These are phyloP conservation scores for Exophiala spinifera DNA, from an alignment of 2,329 filamentous ascomycete genomes.

Conservation along the genomic window DNA sequence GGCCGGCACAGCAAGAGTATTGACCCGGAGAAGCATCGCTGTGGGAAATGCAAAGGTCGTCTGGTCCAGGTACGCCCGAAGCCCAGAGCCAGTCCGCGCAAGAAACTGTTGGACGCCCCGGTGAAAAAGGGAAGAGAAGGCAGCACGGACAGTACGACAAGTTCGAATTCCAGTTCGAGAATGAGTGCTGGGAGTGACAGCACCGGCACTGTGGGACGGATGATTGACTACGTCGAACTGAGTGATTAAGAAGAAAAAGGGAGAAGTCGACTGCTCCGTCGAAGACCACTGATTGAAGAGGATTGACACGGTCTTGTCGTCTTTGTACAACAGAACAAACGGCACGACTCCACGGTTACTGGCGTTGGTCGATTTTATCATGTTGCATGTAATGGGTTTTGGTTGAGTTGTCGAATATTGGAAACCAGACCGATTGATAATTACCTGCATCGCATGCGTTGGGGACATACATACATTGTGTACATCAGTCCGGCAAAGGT, in stretches of 20 bases:
- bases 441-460: too few relatives aligned
- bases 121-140: constrained; percentile 6
- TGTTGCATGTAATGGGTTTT: too few relatives aligned
- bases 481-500: too few relatives aligned
- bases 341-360: too few relatives aligned
- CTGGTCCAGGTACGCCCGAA: constrained; percentile 77
- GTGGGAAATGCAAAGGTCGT: constrained; percentile 68
- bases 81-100: constrained; percentile 49
- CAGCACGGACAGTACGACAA: constrained; percentile 27
- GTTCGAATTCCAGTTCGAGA: constrained; percentile 41
- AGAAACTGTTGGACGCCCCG: neutral
- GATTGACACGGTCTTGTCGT: too few relatives aligned
- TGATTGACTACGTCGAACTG: constrained; percentile 24
- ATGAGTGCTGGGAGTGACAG: constrained; percentile 30
- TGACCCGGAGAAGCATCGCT: constrained; percentile 66
- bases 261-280: neutral
- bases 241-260: too few relatives aligned
- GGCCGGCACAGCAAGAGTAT: constrained; percentile 85
- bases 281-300: neutral
- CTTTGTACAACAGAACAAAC: too few relatives aligned
- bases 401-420: too few relatives aligned
- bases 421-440: too few relatives aligned
- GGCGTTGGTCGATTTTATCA: too few relatives aligned
- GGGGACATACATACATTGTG: too few relatives aligned
- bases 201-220: constrained; percentile 4